phyloP scores from a whole-genome alignment of 129 eudicot genomes.

The Tanacetum coccineum region DNA sequence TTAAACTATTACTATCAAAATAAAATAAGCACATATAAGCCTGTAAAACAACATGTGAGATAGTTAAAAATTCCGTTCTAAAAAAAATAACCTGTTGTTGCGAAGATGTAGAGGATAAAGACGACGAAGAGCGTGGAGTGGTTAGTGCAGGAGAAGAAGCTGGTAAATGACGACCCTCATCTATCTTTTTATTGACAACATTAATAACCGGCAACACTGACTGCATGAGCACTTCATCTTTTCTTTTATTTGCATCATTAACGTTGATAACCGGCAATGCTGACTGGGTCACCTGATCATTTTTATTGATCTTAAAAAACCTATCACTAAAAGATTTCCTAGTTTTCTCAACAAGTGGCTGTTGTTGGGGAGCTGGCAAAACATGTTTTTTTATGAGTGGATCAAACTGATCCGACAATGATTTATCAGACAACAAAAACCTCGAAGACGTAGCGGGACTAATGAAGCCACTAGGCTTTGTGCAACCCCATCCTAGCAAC shows the following conservation, averaged over 20 bases:
- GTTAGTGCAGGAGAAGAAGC: slow-evolving; percentile 31
- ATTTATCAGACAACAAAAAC: slow-evolving; percentile 53
- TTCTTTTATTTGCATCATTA: too few species aligned
- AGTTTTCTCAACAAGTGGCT: slow-evolving; percentile 14
- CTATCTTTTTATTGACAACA: background rate
- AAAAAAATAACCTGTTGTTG: slow-evolving; percentile 59
- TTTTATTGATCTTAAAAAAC: background rate
- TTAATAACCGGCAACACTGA: too few species aligned
- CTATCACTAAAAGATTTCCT: background rate
- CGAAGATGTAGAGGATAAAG: slow-evolving; percentile 33
- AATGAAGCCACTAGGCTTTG: slow-evolving; percentile 44
- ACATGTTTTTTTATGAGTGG: slow-evolving; percentile 38
- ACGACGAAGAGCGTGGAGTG: slow-evolving; percentile 24
- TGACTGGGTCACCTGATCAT: too few species aligned
- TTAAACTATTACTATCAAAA: too few species aligned
- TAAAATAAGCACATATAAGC: too few species aligned
- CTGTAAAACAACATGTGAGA: too few species aligned
- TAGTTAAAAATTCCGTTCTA: too few species aligned
- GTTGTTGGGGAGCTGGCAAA: slow-evolving; percentile 7
- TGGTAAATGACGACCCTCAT: background rate
- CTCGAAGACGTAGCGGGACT: slow-evolving; percentile 76
- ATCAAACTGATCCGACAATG: slow-evolving; percentile 31
- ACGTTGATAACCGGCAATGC: too few species aligned
- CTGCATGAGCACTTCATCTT: too few species aligned
- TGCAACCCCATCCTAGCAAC: slow-evolving; percentile 26